These are phyloP conservation scores for Melanogaster broomeanus DNA, from an alignment of 768 basidiomycete species.

Conservation along the genomic window DNA sequence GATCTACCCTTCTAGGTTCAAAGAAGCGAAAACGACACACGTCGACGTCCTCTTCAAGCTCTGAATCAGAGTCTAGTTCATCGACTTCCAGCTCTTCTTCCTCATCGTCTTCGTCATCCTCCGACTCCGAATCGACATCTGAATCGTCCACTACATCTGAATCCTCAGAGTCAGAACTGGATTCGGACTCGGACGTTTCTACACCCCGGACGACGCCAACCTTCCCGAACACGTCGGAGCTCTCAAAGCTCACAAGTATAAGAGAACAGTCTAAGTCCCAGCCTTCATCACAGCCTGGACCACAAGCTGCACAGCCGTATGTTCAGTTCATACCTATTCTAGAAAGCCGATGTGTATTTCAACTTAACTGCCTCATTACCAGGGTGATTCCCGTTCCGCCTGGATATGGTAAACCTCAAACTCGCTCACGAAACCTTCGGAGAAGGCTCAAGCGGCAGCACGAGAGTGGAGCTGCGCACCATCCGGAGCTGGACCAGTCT, in stretches of 20 bases:
- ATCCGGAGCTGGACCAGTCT: slow-evolving; percentile 28
- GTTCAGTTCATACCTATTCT: background rate
- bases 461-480: slow-evolving; percentile 20
- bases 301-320: slow-evolving; percentile 1
- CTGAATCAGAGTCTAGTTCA: slow-evolving; percentile 22
- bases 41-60: slow-evolving; percentile 16
- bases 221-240: background rate
- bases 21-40: slow-evolving; percentile 29
- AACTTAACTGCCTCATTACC: background rate
- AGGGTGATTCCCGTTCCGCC: slow-evolving; percentile 46
- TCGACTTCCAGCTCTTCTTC: slow-evolving; percentile 14
- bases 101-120: slow-evolving; percentile 13
- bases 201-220: background rate
- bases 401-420: slow-evolving; percentile 58
- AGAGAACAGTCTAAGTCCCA: slow-evolving; percentile 6
- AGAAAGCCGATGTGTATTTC: background rate
- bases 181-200: slow-evolving; percentile 13
- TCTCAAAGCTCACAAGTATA: slow-evolving; percentile 10
- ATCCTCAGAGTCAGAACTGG: slow-evolving; percentile 15
- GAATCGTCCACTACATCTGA: slow-evolving; percentile 10
- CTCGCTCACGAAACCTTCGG: slow-evolving; percentile 59
- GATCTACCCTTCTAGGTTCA: background rate
- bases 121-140: slow-evolving; percentile 30
- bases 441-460: slow-evolving; percentile 47
- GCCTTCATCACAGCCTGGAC: slow-evolving; percentile 8